Evolutionary conservation across 495 filamentous ascomycete genomes (phyloP).

Genomic region (Tuber melanosporum): DNA sequence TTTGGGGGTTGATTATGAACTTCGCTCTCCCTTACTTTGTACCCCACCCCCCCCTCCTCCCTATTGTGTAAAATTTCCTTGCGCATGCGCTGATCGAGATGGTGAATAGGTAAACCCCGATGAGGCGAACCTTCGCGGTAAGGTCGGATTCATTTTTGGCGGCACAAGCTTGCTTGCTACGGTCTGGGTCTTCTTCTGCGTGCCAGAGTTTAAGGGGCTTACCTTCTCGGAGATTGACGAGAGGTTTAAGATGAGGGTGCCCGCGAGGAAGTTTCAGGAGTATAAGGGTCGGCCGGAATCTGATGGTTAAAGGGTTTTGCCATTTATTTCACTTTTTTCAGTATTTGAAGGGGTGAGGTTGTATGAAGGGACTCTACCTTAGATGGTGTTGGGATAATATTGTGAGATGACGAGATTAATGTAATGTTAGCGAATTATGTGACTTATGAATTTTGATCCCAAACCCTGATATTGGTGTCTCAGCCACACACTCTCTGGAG

Average conservation of each 20-base stretch:
- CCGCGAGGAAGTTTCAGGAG: conserved; percentile 47
- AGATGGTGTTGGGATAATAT: not conserved
- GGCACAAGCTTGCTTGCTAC: conserved; percentile 40
- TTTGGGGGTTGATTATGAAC: conserved; percentile 51
- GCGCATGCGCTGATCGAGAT: too few species aligned
- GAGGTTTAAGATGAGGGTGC: conserved; percentile 51
- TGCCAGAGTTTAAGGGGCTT: conserved; percentile 43
- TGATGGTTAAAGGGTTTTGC: not conserved
- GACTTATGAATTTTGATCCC: not conserved
- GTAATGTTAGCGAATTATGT: not conserved
- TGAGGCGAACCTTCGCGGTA: too few species aligned
- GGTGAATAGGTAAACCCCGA: too few species aligned
- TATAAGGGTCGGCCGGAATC: not conserved
- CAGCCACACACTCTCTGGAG: too few species aligned
- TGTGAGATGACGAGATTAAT: not conserved
- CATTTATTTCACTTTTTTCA: not conserved
- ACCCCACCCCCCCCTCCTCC: too few species aligned
- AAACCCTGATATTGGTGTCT: too few species aligned
- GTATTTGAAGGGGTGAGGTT: not conserved
- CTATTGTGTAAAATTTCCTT: too few species aligned
- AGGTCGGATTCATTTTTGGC: conserved; percentile 45
- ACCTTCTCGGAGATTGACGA: conserved; percentile 46
- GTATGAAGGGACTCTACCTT: too few species aligned
- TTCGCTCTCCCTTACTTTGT: conserved; percentile 49
- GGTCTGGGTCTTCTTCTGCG: conserved; percentile 41